phyloP scores from a whole-genome alignment of 257 asterid species.

The Penstemon davidsonii region DNA sequence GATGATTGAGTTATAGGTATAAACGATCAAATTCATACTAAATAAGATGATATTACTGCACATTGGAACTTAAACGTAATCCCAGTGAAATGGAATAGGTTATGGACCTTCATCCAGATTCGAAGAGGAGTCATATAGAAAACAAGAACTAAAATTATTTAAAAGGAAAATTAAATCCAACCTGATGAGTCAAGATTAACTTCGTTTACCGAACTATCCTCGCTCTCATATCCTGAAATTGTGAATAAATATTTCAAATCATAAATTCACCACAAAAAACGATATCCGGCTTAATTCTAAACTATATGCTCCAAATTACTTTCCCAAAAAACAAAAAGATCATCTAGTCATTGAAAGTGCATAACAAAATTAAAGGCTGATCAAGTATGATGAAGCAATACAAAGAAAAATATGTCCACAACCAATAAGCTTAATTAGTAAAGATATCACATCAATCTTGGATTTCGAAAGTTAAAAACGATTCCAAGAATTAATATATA shows the following conservation, averaged over 20 bases:
- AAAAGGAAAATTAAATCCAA: slow-evolving; percentile 28
- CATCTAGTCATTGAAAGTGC: neutral
- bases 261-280: slow-evolving; percentile 3
- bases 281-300: slow-evolving; percentile 6
- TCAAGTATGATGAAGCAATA: neutral
- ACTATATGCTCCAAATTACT: neutral
- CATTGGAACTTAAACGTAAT: slow-evolving; percentile 3
- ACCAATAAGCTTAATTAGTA: neutral
- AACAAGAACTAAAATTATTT: slow-evolving; percentile 10
- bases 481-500: neutral
- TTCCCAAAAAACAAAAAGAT: neutral
- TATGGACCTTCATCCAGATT: neutral
- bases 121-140: neutral
- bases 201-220: slow-evolving; percentile 79
- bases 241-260: slow-evolving; percentile 18
- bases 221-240: slow-evolving; percentile 87
- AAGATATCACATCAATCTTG: neutral
- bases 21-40: slow-evolving; percentile 3
- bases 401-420: neutral
- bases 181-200: slow-evolving; percentile 87
- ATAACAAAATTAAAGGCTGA: neutral
- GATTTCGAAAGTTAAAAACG: neutral
- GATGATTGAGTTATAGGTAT: neutral
- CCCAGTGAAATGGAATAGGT: slow-evolving; percentile 5
- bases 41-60: neutral